Conservation (phyloP, 805 yeast species). For the Yarrowia keelungensis region DNA sequence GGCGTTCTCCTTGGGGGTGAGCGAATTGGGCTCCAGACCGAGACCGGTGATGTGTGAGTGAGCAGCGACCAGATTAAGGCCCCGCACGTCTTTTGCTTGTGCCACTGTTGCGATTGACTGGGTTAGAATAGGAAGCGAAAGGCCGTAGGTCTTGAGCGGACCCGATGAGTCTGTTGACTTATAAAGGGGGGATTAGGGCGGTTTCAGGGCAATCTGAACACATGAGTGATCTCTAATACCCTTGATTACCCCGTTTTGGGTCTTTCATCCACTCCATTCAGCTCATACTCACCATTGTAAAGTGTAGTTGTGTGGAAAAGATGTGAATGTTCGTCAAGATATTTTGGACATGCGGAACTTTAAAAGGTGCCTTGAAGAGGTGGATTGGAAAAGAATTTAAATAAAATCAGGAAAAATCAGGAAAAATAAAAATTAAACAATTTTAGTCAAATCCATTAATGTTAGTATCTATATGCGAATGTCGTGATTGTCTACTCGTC, state of each 20-base stretch:
- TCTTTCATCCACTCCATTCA: background rate
- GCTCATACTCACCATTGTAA: constrained; percentile 30
- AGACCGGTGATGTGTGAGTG: constrained; percentile 97
- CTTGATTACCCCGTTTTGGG: no score
- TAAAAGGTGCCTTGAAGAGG: background rate
- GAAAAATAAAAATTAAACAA: no score
- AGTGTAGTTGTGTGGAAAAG: constrained; percentile 23
- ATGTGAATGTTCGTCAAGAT: constrained; percentile 19
- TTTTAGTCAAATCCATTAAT: background rate
- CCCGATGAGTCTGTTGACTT: no score
- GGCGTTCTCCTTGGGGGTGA: constrained; percentile 77
- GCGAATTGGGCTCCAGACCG: constrained; percentile 85
- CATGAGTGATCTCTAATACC: no score
- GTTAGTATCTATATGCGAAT: constrained; percentile 26
- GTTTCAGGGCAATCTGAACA: no score
- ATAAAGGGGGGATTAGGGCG: no score
- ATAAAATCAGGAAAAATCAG: background rate
- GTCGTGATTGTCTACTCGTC: background rate
- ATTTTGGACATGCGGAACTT: constrained; percentile 30
- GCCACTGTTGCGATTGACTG: constrained; percentile 53
- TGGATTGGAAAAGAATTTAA: background rate
- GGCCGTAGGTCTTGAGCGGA: no score
- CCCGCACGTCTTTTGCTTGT: constrained; percentile 59
- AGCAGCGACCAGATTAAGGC: constrained; percentile 89
- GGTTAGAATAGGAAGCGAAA: background rate